phyloP scores from a whole-genome alignment of 768 basidiomycete genomes.

The Agrocybe praecox region DNA sequence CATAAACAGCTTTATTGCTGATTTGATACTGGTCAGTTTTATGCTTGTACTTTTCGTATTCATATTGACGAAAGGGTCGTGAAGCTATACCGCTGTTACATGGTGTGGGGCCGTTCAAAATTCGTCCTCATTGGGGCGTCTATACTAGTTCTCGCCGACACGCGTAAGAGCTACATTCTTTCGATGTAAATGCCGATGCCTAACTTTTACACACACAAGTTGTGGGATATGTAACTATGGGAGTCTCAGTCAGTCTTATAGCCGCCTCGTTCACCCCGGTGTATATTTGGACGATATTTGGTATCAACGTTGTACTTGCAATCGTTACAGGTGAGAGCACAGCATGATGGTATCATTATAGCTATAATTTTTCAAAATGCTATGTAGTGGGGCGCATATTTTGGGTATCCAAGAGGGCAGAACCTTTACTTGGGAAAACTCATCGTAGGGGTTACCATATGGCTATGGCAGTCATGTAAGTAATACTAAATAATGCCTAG shows the following conservation, averaged over 20 bases:
- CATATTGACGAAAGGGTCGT: neutral
- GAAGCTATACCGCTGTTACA: slow-evolving; percentile 12
- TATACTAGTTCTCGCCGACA: neutral
- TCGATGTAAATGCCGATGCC: neutral
- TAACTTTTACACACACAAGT: slow-evolving; percentile 9
- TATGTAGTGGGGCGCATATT: slow-evolving; percentile 9
- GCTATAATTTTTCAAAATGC: neutral
- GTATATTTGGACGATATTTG: slow-evolving; percentile 27
- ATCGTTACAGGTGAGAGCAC: slow-evolving; percentile 20
- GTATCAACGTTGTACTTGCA: slow-evolving; percentile 24
- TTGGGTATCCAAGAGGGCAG: slow-evolving; percentile 7
- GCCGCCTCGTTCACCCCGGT: slow-evolving; percentile 4
- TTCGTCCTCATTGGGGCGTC: neutral
- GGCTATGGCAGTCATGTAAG: slow-evolving; percentile 9
- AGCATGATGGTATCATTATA: neutral
- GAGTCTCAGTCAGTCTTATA: neutral
- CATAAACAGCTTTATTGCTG: slow-evolving; percentile 2
- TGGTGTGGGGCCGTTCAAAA: slow-evolving; percentile 4
- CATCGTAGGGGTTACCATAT: slow-evolving; percentile 2
- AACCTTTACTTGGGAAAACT: neutral
- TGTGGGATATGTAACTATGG: slow-evolving; percentile 19
- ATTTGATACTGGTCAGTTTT: slow-evolving; percentile 5
- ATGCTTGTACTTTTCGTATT: neutral
- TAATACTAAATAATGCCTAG: neutral
- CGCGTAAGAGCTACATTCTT: neutral